Conservation (phyloP, 2,329 filamentous ascomycete species). For the Talaromyces atroroseus region DNA sequence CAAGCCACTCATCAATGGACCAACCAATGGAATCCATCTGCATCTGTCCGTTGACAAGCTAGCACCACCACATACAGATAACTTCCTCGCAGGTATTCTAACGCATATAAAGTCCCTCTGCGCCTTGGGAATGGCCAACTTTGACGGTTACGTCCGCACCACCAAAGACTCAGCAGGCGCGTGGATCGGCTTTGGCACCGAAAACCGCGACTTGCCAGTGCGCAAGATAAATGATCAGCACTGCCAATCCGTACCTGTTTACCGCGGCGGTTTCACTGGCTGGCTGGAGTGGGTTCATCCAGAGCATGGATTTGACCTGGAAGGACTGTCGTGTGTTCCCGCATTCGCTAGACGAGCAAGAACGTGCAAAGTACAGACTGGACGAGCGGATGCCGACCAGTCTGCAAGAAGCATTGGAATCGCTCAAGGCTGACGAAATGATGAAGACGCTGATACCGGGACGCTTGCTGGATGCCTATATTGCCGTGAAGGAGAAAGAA, state of each 20-base stretch:
- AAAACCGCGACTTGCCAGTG: neutral
- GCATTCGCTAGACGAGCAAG: neutral
- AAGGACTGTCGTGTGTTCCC: neutral
- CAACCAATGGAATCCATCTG: neutral
- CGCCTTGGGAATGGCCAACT: conserved; percentile 1
- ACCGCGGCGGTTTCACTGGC: neutral
- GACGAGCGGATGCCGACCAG: neutral
- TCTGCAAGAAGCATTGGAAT: neutral
- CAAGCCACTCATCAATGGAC: neutral
- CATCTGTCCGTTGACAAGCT: neutral
- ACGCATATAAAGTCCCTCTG: neutral
- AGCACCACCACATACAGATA: neutral
- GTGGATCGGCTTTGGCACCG: neutral
- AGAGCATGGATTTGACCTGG: neutral
- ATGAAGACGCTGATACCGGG: neutral
- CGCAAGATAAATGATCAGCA: neutral
- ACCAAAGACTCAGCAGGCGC: neutral
- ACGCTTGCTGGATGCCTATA: neutral
- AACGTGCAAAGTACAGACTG: neutral
- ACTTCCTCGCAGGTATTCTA: neutral
- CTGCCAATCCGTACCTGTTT: neutral
- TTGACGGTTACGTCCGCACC: neutral
- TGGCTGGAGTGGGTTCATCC: neutral
- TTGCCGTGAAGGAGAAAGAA: neutral
- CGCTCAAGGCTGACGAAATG: neutral